phyloP scores from a whole-genome alignment of 371 early-diverging fungal genomes.

The Lichtheimia ramosa region DNA sequence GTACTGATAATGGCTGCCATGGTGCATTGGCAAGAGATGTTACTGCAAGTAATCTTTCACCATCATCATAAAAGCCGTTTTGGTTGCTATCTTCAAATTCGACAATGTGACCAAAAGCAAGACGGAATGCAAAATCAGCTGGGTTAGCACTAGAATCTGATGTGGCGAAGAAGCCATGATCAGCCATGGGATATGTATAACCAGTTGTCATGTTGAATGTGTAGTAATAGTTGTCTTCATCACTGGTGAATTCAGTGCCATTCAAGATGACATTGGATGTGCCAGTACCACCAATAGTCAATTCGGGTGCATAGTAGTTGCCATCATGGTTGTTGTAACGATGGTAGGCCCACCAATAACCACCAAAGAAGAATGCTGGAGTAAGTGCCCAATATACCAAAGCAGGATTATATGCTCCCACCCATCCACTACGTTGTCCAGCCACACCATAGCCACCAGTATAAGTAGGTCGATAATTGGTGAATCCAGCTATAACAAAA shows the following conservation, averaged over 20 bases:
- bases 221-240: conserved; percentile 33
- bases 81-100: conserved; percentile 47
- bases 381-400: conserved; percentile 37
- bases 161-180: conserved; percentile 39
- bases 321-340: conserved; percentile 42
- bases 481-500: conserved; percentile 33
- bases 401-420: conserved; percentile 38
- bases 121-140: conserved; percentile 42
- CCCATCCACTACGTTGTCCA: conserved; percentile 29
- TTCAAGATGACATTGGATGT: conserved; percentile 33
- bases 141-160: conserved; percentile 34
- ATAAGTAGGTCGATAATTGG: conserved; percentile 36
- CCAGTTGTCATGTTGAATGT: conserved; percentile 34
- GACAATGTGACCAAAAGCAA: conserved; percentile 32
- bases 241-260: conserved; percentile 36
- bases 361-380: conserved; percentile 35
- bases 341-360: conserved; percentile 35
- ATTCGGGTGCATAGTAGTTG: conserved; percentile 48
- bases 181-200: conserved; percentile 30
- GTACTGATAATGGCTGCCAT: conserved; percentile 37
- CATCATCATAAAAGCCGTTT: conserved; percentile 41
- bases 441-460: conserved; percentile 34
- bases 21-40: conserved; percentile 24
- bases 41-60: conserved; percentile 27
- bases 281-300: conserved; percentile 23